phyloP scores from a whole-genome alignment of 129 eudicot species.

The Scalesia atractyloides region DNA sequence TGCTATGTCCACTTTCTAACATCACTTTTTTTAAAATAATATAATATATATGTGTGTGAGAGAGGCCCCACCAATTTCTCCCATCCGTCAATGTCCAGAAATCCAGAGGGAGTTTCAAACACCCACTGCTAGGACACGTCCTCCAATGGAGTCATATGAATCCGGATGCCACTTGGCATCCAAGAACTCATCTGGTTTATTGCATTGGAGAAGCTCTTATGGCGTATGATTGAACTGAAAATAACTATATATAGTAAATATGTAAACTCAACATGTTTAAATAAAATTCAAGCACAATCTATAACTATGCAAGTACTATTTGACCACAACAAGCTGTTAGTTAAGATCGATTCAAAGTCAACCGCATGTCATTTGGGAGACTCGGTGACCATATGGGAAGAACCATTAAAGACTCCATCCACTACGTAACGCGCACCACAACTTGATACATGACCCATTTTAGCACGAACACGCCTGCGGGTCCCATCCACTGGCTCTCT shows the following conservation, averaged over 20 bases:
- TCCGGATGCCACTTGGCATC: too few relatives aligned
- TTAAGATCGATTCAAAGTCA: not conserved
- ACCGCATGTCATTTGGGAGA: conserved; percentile 16
- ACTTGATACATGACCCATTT: conserved; percentile 30
- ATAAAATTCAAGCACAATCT: not conserved
- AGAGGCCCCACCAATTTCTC: too few relatives aligned
- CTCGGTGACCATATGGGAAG: conserved; percentile 25
- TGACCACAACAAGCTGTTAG: not conserved
- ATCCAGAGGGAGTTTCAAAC: too few relatives aligned
- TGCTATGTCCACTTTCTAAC: too few relatives aligned
- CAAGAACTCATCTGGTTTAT: too few relatives aligned
- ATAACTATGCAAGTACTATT: not conserved
- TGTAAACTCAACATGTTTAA: not conserved
- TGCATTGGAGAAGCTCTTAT: too few relatives aligned
- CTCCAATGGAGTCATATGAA: too few relatives aligned
- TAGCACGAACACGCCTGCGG: conserved; percentile 38
- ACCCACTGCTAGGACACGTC: too few relatives aligned
- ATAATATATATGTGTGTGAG: too few relatives aligned
- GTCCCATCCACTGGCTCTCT: conserved; percentile 27
- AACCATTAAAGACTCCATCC: conserved; percentile 27
- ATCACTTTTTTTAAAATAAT: too few relatives aligned
- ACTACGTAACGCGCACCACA: conserved; percentile 24
- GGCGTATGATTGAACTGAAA: not conserved
- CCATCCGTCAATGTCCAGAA: too few relatives aligned
- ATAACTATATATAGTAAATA: not conserved